Evolutionary conservation across 176 grass and related monocot genomes (phyloP).

Genomic region (Areca catechu): DNA sequence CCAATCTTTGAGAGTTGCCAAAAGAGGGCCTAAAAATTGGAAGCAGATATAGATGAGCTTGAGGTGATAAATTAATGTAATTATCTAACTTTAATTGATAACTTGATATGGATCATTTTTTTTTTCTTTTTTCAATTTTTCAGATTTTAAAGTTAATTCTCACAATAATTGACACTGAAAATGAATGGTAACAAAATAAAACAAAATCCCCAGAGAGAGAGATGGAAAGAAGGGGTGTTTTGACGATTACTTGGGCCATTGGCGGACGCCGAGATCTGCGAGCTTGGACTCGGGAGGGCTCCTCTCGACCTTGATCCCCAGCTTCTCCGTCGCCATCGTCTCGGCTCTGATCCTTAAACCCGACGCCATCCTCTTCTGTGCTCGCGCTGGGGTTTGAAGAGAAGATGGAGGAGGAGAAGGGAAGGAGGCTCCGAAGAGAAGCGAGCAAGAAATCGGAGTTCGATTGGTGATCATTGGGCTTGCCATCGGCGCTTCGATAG

Average conservation of each 20-base stretch:
- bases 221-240: neutral
- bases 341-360: slow-evolving; percentile 34
- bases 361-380: slow-evolving; percentile 13
- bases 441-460: slow-evolving; percentile 16
- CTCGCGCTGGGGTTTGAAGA: neutral
- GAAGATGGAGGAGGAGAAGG: neutral
- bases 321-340: slow-evolving; percentile 80
- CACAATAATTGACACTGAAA: neutral
- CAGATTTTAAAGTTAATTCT: neutral
- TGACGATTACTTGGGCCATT: slow-evolving; percentile 61
- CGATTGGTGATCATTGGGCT: slow-evolving; percentile 32
- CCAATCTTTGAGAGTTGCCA: no score
- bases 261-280: slow-evolving; percentile 59
- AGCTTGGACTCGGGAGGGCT: slow-evolving; percentile 78
- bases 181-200: neutral
- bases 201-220: neutral
- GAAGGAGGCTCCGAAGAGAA: slow-evolving; percentile 5
- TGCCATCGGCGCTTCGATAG: slow-evolving; percentile 25
- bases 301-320: slow-evolving; percentile 71
- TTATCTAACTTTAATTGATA: no score
- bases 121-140: no score
- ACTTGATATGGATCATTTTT: no score
- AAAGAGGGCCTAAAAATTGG: no score
- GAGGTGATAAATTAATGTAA: no score
- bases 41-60: no score